Conservation (phyloP, 2,329 filamentous ascomycete species). For the Domatiomyces globalis region DNA sequence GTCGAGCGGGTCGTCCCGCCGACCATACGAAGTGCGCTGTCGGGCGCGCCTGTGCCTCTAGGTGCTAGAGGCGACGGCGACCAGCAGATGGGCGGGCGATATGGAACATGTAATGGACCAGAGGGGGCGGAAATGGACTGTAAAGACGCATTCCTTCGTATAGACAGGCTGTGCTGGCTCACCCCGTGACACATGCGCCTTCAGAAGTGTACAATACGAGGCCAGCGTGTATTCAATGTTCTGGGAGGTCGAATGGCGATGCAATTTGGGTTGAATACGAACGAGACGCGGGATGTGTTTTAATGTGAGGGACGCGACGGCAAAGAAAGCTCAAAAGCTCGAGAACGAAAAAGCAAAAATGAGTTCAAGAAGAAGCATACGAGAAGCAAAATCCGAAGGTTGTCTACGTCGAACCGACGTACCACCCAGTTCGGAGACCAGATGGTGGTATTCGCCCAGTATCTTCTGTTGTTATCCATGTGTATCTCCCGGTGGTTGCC, state of each 20-base stretch:
- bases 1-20: background rate
- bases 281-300: background rate
- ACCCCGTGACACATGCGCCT: too few species aligned
- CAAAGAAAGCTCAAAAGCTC: background rate
- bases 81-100: background rate
- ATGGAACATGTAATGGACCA: too few species aligned
- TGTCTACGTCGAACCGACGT: background rate
- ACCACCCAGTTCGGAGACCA: background rate
- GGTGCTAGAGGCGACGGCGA: background rate
- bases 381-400: background rate
- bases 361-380: background rate
- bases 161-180: too few species aligned
- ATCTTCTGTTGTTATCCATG: background rate
- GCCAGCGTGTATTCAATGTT: too few species aligned
- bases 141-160: too few species aligned
- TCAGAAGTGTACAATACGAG: too few species aligned
- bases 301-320: background rate
- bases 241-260: background rate
- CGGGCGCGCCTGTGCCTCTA: too few species aligned
- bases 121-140: too few species aligned
- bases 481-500: background rate
- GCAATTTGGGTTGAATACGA: background rate
- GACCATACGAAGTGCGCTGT: background rate
- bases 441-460: background rate
- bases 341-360: background rate